A percentile compares a stretch with the other conserved stretches of the same genome.
These are phyloP conservation scores for Fusarium piperis DNA, from an alignment of 2,329 filamentous ascomycete species.

Conservation along the genomic window DNA sequence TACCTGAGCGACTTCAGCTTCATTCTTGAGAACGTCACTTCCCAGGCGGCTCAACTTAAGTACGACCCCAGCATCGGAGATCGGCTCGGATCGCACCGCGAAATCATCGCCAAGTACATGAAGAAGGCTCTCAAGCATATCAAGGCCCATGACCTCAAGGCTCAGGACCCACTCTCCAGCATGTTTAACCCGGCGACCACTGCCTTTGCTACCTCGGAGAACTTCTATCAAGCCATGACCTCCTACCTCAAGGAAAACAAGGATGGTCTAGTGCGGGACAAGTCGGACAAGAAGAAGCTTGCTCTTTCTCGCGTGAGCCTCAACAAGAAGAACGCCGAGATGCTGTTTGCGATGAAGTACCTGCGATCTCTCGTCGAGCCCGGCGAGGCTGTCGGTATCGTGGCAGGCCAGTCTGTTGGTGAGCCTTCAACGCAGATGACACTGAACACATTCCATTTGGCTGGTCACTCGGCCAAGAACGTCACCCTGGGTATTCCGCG, in stretches of 20 bases:
- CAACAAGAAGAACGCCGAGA: constrained; percentile 80
- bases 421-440: constrained; percentile 99
- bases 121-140: constrained; percentile 83
- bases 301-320: constrained; percentile 51
- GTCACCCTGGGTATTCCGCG: constrained; percentile 98
- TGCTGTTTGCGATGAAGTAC: constrained; percentile 91
- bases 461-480: constrained; percentile 97
- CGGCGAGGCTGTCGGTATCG: constrained; percentile 95
- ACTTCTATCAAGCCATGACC: constrained; percentile 77
- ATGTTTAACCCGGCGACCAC: constrained; percentile 79
- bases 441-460: constrained; percentile 98
- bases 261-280: constrained; percentile 64
- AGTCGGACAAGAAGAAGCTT: constrained; percentile 49
- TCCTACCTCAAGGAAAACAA: constrained; percentile 83
- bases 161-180: constrained; percentile 79
- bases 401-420: constrained; percentile 95
- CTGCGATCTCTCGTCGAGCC: constrained; percentile 91
- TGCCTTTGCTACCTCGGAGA: constrained; percentile 89
- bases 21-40: constrained; percentile 84
- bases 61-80: constrained; percentile 64
- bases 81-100: constrained; percentile 61
- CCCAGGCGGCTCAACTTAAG: constrained; percentile 79
- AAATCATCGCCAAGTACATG: constrained; percentile 77
- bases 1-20: constrained; percentile 93
- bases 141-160: constrained; percentile 63